Percentiles rank a stretch among this genome's conserved stretches.
Conservation (phyloP, 352 stramenopile species). For the Globisporangium solare region DNA sequence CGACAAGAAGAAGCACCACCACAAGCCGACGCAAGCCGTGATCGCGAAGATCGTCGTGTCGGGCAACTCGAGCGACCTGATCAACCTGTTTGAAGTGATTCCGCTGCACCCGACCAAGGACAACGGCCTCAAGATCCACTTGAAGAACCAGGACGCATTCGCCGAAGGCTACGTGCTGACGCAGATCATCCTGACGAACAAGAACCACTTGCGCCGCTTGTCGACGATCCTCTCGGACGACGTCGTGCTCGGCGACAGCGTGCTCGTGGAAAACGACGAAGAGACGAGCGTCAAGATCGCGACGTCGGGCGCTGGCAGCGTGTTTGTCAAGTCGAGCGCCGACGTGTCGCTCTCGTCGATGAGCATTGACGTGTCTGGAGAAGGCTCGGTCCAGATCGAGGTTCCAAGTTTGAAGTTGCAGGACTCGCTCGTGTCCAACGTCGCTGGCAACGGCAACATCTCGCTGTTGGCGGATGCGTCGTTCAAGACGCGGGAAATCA, state of each 20-base stretch:
- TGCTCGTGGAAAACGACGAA: constrained; percentile 30
- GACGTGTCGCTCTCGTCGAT: constrained; percentile 27
- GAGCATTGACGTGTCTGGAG: constrained; percentile 32
- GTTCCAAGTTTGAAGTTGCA: constrained; percentile 21
- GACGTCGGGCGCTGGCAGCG: constrained; percentile 26
- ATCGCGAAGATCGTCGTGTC: constrained; percentile 51
- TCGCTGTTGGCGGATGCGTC: constrained; percentile 23
- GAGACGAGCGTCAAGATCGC: constrained; percentile 42
- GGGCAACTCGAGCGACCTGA: constrained; percentile 47
- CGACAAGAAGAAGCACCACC: constrained; percentile 11
- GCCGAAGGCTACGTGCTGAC: constrained; percentile 49
- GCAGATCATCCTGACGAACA: constrained; percentile 45
- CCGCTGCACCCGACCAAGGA: constrained; percentile 29
- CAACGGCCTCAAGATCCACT: constrained; percentile 38
- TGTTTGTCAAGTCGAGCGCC: constrained; percentile 31
- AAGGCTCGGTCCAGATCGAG: constrained; percentile 25
- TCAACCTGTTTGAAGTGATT: constrained; percentile 38
- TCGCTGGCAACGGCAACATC: constrained; percentile 35
- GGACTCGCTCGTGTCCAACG: constrained; percentile 28
- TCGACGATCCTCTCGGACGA: constrained; percentile 30
- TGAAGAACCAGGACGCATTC: constrained; percentile 52
- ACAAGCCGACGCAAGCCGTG: constrained; percentile 18
- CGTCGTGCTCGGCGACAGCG: constrained; percentile 37
- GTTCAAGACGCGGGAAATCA: constrained; percentile 18
- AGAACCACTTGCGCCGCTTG: constrained; percentile 34